Percentiles rank a stretch among this genome's conserved stretches.
Conservation (phyloP, 129 eudicot genomes). For the Flaveria linearis region DNA sequence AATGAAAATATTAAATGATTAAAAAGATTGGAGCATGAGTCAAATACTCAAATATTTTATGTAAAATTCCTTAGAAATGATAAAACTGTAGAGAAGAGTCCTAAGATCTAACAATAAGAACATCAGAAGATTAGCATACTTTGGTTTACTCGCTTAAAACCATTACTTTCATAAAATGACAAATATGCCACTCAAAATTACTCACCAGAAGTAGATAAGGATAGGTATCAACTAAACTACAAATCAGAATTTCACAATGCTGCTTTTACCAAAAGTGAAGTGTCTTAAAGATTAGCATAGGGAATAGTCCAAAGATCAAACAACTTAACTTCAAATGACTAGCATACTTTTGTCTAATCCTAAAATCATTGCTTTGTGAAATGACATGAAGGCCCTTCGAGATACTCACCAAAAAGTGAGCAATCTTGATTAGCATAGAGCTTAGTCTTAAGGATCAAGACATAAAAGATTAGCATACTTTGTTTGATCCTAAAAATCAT, state of each 20-base stretch:
- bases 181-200: neutral
- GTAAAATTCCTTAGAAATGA: neutral
- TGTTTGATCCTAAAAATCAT: neutral
- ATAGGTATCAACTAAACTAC: neutral
- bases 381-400: neutral
- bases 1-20: neutral
- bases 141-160: neutral
- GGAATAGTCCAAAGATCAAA: neutral
- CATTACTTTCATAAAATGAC: neutral
- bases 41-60: neutral
- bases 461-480: neutral
- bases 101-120: neutral
- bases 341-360: neutral
- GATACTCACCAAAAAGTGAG: neutral
- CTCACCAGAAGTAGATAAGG: neutral
- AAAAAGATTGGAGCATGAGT: neutral
- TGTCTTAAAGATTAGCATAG: neutral
- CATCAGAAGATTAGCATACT: slow-evolving; percentile 6
- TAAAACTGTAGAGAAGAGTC: neutral
- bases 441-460: too few species aligned
- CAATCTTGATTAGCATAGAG: too few species aligned
- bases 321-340: neutral
- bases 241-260: neutral
- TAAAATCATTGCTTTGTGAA: neutral
- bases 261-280: neutral